phyloP scores from a whole-genome alignment of 768 basidiomycete species.

The Trametes cubensis region DNA sequence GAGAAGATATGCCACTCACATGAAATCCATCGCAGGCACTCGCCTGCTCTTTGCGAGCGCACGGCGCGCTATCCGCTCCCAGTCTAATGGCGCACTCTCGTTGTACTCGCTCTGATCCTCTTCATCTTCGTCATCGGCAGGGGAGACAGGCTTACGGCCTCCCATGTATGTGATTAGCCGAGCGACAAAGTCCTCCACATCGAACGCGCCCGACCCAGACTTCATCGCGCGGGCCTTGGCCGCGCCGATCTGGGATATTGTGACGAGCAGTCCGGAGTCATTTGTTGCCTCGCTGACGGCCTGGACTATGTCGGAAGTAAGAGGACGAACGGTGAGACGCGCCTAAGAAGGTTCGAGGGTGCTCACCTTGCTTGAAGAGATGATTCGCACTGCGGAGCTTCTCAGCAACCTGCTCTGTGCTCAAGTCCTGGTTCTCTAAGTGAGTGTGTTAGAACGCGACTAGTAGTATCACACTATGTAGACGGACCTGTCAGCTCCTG shows the following conservation, averaged over 20 bases:
- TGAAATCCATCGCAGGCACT: constrained; percentile 83
- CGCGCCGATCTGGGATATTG: constrained; percentile 77
- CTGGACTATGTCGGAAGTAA: constrained; percentile 51
- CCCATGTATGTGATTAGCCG: constrained; percentile 79
- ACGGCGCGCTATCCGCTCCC: constrained; percentile 85
- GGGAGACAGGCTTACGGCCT: constrained; percentile 48
- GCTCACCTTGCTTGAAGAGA: constrained; percentile 64
- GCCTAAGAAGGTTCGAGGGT: neutral
- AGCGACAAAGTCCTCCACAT: constrained; percentile 86
- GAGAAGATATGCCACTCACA: constrained; percentile 53
- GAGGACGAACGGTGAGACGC: neutral
- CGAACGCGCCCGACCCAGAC: constrained; percentile 85
- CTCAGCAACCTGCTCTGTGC: constrained; percentile 55
- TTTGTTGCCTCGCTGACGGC: constrained; percentile 88
- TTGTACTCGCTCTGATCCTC: constrained; percentile 47
- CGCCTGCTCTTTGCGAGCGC: constrained; percentile 80
- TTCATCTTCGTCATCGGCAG: constrained; percentile 50
- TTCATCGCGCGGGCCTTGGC: constrained; percentile 92
- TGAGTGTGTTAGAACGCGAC: neutral
- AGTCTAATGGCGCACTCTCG: constrained; percentile 56
- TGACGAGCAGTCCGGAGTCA: constrained; percentile 80
- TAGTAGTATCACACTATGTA: neutral
- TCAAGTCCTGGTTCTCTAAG: constrained; percentile 46
- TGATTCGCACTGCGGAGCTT: constrained; percentile 61
- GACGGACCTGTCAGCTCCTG: constrained; percentile 57